A percentile compares a stretch with the other conserved stretches of the same genome.
phyloP scores from a whole-genome alignment of 345 rosid genomes.

The Salix udensis region DNA sequence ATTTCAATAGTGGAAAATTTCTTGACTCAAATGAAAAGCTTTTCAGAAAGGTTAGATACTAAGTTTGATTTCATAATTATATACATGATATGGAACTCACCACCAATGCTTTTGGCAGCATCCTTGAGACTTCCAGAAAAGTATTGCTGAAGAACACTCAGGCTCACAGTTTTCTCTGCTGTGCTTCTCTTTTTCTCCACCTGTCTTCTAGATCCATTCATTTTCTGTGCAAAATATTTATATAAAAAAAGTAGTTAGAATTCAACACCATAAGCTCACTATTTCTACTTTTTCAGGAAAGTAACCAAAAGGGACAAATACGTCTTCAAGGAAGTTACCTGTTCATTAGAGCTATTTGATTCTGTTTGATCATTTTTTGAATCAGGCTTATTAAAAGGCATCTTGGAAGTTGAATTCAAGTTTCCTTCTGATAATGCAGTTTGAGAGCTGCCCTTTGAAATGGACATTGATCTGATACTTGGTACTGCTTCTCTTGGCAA shows the following conservation, averaged over 20 bases:
- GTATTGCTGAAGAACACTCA: slow-evolving; percentile 76
- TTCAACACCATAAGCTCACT: background rate
- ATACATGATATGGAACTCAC: slow-evolving; percentile 36
- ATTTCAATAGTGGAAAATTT: background rate
- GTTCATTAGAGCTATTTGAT: slow-evolving; percentile 36
- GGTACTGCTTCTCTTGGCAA: slow-evolving; percentile 25
- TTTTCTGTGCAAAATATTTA: slow-evolving; percentile 31
- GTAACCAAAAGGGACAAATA: slow-evolving; percentile 4
- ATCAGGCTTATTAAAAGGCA: slow-evolving; percentile 27
- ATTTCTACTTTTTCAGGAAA: no score
- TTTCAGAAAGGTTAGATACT: background rate
- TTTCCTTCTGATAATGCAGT: slow-evolving; percentile 27
- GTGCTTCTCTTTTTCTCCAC: slow-evolving; percentile 66
- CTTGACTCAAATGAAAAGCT: background rate
- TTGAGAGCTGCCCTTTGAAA: slow-evolving; percentile 38
- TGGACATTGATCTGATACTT: slow-evolving; percentile 23
- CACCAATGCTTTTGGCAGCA: slow-evolving; percentile 90
- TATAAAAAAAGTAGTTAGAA: background rate
- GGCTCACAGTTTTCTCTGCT: slow-evolving; percentile 81
- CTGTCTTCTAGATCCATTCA: slow-evolving; percentile 36
- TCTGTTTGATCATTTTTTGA: slow-evolving; percentile 33
- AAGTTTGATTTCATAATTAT: background rate
- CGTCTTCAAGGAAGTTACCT: slow-evolving; percentile 35
- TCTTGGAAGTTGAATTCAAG: slow-evolving; percentile 30
- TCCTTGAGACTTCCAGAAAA: slow-evolving; percentile 86